Evolutionary conservation across 108 stramenopile genomes (phyloP), one percentile per base, ranked within the genome.

Genomic region (Discostella stelligeroides): DNA sequence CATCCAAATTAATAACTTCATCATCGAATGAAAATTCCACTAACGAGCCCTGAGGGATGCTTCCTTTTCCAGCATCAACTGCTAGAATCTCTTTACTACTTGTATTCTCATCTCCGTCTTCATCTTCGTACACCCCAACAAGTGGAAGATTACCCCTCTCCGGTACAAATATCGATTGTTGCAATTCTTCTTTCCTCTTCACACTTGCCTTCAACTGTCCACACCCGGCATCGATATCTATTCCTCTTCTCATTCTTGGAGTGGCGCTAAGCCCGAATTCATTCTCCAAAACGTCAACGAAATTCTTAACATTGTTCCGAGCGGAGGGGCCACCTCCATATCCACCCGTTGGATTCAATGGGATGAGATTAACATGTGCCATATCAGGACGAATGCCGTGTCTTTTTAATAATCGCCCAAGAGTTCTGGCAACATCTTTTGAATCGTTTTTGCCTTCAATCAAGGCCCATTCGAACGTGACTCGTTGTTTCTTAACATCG

Each of bases 181-280:
- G 65, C 42, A 27, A 64, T 24, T 80, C 75, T 55, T 85, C 61
- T 25, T 68, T 74, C 68, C 76, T 85, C 47, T 84, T 86, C 24
- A 78, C 79, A 46, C 94, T 81, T 23, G 90, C 82, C 18, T 86
- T 98, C 47, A 98, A 87, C 70, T 98, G 98, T 8, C 98, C 98
- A 84, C 98, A 98, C 24, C 98, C 98, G 37, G 98, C 98, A 71
- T 97, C 86, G 63, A 98, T 97, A 82, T 98, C 98, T 67, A 98
- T 97, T 14, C 98, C 98, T n/a, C 98, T 78, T 58, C 98, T 85
- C 59, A 97, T 95, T 41, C 97, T 82, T 6, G 89, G 86, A n/a
- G 96, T 96, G 29, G 87, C 83, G 38, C 81, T 51, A 20, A 95
- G 72, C 0, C 90, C 79, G 70, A 85, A 93, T 28, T 88, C 82